Evolutionary conservation across 106 monocot species (phyloP).

Genomic region (Posidonia australis): DNA sequence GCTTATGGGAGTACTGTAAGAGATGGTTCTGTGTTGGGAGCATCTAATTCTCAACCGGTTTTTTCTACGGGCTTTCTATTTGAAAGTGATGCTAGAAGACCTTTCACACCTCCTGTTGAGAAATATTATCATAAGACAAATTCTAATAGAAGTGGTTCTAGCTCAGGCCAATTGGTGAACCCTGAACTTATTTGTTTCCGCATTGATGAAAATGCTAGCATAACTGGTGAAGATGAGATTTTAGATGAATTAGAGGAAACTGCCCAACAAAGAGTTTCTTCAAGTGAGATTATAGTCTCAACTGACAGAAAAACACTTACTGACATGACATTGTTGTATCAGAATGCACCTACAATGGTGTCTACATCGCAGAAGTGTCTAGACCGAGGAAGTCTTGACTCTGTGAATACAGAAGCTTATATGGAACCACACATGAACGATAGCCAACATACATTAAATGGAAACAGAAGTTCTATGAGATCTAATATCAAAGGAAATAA

Average conservation of each 20-base stretch:
- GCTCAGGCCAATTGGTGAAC: slow-evolving; percentile 31
- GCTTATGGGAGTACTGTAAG: slow-evolving; percentile 2
- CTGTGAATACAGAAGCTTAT: slow-evolving; percentile 19
- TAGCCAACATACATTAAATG: slow-evolving; percentile 6
- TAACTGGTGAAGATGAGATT: slow-evolving; percentile 32
- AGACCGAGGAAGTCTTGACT: slow-evolving; percentile 17
- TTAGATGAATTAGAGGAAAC: slow-evolving; percentile 3
- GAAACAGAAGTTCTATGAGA: slow-evolving; percentile 2
- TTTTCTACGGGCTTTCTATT: slow-evolving; percentile 14
- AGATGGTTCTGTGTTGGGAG: slow-evolving; percentile 14
- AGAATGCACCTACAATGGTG: slow-evolving; percentile 23
- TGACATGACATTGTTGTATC: slow-evolving; percentile 31
- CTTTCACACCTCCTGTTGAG: slow-evolving; percentile 39
- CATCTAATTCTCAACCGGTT: slow-evolving; percentile 8
- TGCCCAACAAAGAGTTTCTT: slow-evolving; percentile 7
- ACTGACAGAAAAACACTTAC: slow-evolving; percentile 29
- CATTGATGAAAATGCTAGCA: slow-evolving; percentile 65
- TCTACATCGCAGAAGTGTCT: slow-evolving; percentile 8
- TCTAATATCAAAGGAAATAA: slow-evolving; percentile 12
- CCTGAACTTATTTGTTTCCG: slow-evolving; percentile 62
- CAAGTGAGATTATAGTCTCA: slow-evolving; percentile 7
- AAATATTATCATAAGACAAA: slow-evolving; percentile 23
- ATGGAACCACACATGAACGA: slow-evolving; percentile 1
- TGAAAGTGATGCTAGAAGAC: slow-evolving; percentile 8
- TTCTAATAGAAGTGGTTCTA: slow-evolving; percentile 22